Conservation (phyloP, 2,329 filamentous ascomycete species). For the Penicillium brasilianum region DNA sequence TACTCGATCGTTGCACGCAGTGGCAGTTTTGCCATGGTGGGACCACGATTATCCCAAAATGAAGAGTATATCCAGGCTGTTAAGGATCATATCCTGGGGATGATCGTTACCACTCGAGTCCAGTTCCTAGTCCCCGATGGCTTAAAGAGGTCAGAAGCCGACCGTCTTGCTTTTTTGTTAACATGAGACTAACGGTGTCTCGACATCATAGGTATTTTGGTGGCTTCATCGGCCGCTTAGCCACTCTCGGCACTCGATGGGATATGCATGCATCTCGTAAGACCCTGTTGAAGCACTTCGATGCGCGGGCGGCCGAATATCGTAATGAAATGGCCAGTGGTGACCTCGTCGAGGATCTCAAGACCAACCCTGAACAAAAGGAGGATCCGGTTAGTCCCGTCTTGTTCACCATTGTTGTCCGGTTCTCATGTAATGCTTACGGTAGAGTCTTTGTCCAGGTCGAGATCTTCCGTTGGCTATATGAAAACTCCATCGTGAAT, state of each 20-base stretch:
- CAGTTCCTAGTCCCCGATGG: constrained; percentile 29
- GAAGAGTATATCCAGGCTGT: constrained; percentile 29
- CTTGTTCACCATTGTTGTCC: background rate
- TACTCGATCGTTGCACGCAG: constrained; percentile 31
- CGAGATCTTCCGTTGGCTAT: constrained; percentile 32
- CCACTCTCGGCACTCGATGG: constrained; percentile 25
- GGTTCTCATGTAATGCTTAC: background rate
- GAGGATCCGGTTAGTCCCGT: constrained; percentile 20
- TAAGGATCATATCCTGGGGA: constrained; percentile 31
- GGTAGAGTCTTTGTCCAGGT: constrained; percentile 14
- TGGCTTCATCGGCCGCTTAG: constrained; percentile 21
- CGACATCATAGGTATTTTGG: constrained; percentile 23
- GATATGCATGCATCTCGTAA: constrained; percentile 31
- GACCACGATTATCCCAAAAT: constrained; percentile 24
- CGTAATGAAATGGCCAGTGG: constrained; percentile 16
- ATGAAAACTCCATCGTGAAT: constrained; percentile 24
- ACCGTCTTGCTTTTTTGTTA: background rate
- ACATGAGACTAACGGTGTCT: background rate
- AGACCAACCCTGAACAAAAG: constrained; percentile 2
- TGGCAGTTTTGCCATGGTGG: constrained; percentile 29
- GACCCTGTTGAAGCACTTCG: constrained; percentile 27
- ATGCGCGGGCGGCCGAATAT: constrained; percentile 29
- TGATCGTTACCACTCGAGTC: constrained; percentile 30
- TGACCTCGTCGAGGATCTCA: background rate
- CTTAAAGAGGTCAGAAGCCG: constrained; percentile 20